Base-by-base conservation (phyloP, 2,329 filamentous ascomycete species). In the Paraconiothyrium sp. region DNA sequence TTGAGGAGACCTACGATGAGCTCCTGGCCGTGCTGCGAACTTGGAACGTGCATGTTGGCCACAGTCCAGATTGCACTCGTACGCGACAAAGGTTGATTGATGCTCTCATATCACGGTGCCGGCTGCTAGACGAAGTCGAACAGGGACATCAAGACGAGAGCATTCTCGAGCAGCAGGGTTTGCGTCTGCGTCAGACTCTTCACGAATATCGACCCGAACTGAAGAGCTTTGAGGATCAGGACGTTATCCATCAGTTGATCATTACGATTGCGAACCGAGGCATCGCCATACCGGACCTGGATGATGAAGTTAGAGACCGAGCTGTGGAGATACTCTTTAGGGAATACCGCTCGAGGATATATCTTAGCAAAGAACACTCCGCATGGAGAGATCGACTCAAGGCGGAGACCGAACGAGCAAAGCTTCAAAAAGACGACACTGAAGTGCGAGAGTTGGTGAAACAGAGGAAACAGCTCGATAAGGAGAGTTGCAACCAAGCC, bases 191-290 rank as follows among this genome's bases (percentile, higher is more conserved):
- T 4, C 54, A 60, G 27, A 64, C 67, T 7, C 44, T 74, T 2
- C 65, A 64, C 34, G 63, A 54, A 34, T 69, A 67, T 30, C 64
- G 67, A 8, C 67, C 71, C 8, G 72, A 72, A 43, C 67, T 64
- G 30, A 56, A 49, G 37, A 1, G 8, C 2, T 74, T 73, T 41
- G 35, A 49, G 27, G 59, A 52, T 9, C 62, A 69, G 44, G 54
- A 65, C 8, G 49, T 64, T 1, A 62, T 61, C 30, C 43, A 66
- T 20, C 59, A 71, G 27, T 35, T 73, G 4, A 32, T 65, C 4
- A 59, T 67, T 1, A 60, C 73, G 35, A 61, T 68, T 44, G 71
- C 69, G 1, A 67, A 70, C 30, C 48, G 65, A n/a, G 50, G 64
- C 11, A 54, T 67, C 44, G 59, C 62, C 0, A 55, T 57, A 3